phyloP scores from a whole-genome alignment of 176 grass and related monocot species.

The Carex littledalei region DNA sequence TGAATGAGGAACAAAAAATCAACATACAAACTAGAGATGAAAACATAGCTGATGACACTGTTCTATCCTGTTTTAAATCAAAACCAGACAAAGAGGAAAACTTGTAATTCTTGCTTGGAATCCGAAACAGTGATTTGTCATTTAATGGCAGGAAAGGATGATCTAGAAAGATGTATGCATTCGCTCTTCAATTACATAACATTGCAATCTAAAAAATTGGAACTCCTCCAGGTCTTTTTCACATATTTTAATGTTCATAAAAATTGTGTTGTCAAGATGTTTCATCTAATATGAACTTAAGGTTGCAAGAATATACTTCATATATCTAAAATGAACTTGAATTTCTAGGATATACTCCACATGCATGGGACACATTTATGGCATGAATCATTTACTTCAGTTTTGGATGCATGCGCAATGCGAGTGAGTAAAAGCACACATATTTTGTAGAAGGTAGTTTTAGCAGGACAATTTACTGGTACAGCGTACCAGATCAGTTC shows the following conservation, averaged over 20 bases:
- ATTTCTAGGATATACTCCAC: slow-evolving; percentile 54
- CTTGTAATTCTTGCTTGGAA: not conserved
- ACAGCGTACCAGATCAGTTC: not conserved
- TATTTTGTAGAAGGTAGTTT: not conserved
- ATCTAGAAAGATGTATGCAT: slow-evolving; percentile 43
- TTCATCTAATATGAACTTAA: not conserved
- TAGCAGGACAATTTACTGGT: not conserved
- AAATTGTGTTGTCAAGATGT: not conserved
- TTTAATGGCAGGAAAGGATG: slow-evolving; percentile 17
- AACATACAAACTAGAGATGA: not conserved
- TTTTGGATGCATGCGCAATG: slow-evolving; percentile 43
- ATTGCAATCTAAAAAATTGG: slow-evolving; percentile 43
- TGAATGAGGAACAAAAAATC: not conserved
- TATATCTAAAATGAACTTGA: slow-evolving; percentile 15
- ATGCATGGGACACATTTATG: slow-evolving; percentile 50
- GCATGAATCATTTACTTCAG: slow-evolving; percentile 43
- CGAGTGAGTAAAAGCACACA: slow-evolving; percentile 26
- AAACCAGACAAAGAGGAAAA: not conserved
- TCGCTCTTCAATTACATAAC: slow-evolving; percentile 44
- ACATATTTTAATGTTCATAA: not conserved
- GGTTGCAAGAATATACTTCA: not conserved
- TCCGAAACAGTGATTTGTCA: slow-evolving; percentile 5
- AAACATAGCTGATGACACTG: not conserved
- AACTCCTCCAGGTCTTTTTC: slow-evolving; percentile 50
- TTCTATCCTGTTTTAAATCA: not conserved